phyloP scores from a whole-genome alignment of 1,139 yeast species.

The Schizosaccharomyces versatilis region DNA sequence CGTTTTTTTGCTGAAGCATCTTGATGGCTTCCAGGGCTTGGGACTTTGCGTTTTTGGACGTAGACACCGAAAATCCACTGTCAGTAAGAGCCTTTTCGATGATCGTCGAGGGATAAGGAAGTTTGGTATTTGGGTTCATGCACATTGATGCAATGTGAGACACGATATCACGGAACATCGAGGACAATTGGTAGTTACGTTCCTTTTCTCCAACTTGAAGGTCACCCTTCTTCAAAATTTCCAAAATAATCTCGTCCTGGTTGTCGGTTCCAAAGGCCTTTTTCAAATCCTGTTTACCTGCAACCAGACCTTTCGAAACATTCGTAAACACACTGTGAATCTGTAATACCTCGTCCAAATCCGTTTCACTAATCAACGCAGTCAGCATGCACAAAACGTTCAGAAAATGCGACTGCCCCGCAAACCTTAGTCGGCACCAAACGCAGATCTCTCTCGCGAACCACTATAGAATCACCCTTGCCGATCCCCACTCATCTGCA shows the following conservation, averaged over 20 bases:
- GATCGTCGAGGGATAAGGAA: conserved; percentile 85
- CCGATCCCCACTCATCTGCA: no score
- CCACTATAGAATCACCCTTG: no score
- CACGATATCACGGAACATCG: conserved; percentile 62
- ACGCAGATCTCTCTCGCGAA: no score
- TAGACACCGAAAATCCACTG: conserved; percentile 55
- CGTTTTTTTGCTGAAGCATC: conserved; percentile 48
- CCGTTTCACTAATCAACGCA: conserved; percentile 36
- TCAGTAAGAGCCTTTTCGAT: conserved; percentile 70
- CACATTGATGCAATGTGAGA: conserved; percentile 75
- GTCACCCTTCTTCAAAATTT: conserved; percentile 69
- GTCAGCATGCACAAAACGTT: no score
- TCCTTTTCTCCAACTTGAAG: conserved; percentile 88
- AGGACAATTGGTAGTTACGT: conserved; percentile 51
- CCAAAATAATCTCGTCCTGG: conserved; percentile 43
- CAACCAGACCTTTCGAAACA: conserved; percentile 87
- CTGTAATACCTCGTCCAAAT: conserved; percentile 83
- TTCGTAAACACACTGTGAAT: conserved; percentile 85
- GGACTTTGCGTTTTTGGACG: conserved; percentile 60
- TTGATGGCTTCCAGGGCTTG: conserved; percentile 73
- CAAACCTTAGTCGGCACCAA: no score
- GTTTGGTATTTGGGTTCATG: conserved; percentile 69
- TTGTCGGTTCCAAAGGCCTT: conserved; percentile 58
- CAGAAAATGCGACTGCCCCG: no score
- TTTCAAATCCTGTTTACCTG: conserved; percentile 63